These are phyloP conservation scores for Exophiala phaeomuriformis DNA, from an alignment of 2,329 filamentous ascomycete species.

Conservation along the genomic window DNA sequence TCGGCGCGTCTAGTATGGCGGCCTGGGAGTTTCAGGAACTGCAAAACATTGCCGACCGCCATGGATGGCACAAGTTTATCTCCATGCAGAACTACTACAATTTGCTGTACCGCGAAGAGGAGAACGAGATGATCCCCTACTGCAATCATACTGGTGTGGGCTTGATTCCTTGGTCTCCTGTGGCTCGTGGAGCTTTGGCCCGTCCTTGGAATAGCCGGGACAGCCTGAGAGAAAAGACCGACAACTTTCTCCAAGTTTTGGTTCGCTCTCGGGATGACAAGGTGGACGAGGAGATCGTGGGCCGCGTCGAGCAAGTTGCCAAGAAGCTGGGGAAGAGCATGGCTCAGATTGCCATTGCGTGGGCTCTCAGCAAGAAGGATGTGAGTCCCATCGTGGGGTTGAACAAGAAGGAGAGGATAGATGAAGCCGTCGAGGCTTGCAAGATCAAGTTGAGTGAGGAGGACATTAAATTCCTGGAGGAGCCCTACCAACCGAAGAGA, in stretches of 20 bases:
- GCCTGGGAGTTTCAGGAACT: slow-evolving; percentile 38
- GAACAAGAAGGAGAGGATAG: slow-evolving; percentile 52
- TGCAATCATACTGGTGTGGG: slow-evolving; percentile 35
- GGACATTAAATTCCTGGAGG: slow-evolving; percentile 56
- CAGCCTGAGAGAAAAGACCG: slow-evolving; percentile 40
- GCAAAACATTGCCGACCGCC: slow-evolving; percentile 44
- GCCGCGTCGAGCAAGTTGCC: slow-evolving; percentile 52
- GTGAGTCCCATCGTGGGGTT: slow-evolving; percentile 57
- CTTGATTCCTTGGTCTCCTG: slow-evolving; percentile 36
- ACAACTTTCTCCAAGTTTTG: slow-evolving; percentile 37
- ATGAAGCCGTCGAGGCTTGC: slow-evolving; percentile 50
- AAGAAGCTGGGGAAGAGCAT: slow-evolving; percentile 53
- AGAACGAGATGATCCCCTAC: slow-evolving; percentile 41
- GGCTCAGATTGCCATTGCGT: slow-evolving; percentile 58
- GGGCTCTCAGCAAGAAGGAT: slow-evolving; percentile 50
- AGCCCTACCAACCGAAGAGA: slow-evolving; percentile 51
- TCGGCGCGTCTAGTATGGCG: slow-evolving; percentile 34
- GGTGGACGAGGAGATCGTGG: slow-evolving; percentile 47
- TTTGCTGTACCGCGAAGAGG: slow-evolving; percentile 39
- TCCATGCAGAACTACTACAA: slow-evolving; percentile 47
- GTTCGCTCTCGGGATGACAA: slow-evolving; percentile 40
- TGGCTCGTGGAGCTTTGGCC: slow-evolving; percentile 42
- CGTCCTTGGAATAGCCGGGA: slow-evolving; percentile 40
- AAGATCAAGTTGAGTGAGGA: slow-evolving; percentile 48
- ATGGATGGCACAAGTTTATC: slow-evolving; percentile 47